Evolutionary conservation across 2,329 filamentous ascomycete species (phyloP).

Genomic region (Tothia fuscella): DNA sequence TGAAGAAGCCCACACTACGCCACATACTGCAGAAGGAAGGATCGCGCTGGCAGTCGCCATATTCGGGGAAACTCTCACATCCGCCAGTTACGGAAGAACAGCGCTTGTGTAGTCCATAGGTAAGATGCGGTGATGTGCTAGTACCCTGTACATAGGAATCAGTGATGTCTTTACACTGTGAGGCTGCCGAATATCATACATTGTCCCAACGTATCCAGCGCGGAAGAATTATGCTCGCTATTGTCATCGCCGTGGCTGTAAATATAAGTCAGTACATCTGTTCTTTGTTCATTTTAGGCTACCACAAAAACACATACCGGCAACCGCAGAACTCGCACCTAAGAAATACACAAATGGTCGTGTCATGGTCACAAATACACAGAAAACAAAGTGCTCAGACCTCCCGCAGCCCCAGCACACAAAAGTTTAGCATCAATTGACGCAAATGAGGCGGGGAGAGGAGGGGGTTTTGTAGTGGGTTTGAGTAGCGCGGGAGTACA

Average conservation of each 20-base stretch:
- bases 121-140: conserved; percentile 16
- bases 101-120: conserved; percentile 66
- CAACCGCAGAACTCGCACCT: too few species aligned
- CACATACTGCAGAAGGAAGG: conserved; percentile 85
- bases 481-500: too few species aligned
- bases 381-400: too few species aligned
- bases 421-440: too few species aligned
- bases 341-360: too few species aligned
- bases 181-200: conserved; percentile 13
- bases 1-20: conserved; percentile 77
- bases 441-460: too few species aligned
- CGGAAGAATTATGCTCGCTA: conserved; percentile 56
- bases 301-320: too few species aligned
- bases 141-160: conserved; percentile 1
- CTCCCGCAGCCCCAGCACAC: too few species aligned
- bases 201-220: conserved; percentile 59
- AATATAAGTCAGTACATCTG: too few species aligned
- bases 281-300: too few species aligned
- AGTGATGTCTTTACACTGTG: neutral
- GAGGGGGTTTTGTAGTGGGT: too few species aligned
- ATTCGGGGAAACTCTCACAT: conserved; percentile 56
- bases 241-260: conserved; percentile 61
- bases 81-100: conserved; percentile 58
- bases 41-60: conserved; percentile 53
- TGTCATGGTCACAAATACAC: too few species aligned